Evolutionary conservation across 148 eudicot species (phyloP).

Genomic region (Vaccinium myrtillus): DNA sequence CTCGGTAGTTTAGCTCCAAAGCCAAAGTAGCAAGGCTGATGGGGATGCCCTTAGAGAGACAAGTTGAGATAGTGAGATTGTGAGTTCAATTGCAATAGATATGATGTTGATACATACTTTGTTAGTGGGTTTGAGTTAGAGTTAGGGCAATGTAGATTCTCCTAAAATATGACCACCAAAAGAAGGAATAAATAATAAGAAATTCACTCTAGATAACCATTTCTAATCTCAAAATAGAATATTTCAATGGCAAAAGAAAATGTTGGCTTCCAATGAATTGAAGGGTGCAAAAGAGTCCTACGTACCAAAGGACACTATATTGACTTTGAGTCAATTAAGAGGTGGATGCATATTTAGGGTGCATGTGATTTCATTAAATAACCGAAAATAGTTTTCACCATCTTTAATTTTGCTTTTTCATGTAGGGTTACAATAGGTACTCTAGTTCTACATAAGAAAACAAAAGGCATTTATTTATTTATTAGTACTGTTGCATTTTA

Average conservation of each 20-base stretch:
- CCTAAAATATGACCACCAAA: too few relatives aligned
- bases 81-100: too few relatives aligned
- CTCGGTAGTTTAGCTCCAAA: too few relatives aligned
- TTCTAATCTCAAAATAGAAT: background rate
- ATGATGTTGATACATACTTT: too few relatives aligned
- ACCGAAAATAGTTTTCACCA: constrained; percentile 10
- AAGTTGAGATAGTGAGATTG: too few relatives aligned
- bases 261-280: background rate
- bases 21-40: too few relatives aligned
- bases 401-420: background rate
- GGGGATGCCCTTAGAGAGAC: too few relatives aligned
- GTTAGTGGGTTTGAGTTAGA: too few relatives aligned
- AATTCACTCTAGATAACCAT: background rate
- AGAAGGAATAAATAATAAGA: background rate
- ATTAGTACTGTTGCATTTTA: too few relatives aligned
- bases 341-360: background rate
- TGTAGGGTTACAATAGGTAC: background rate
- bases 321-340: constrained; percentile 1
- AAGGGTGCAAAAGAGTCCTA: background rate
- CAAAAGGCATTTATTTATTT: too few relatives aligned
- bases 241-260: background rate
- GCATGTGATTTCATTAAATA: constrained; percentile 21
- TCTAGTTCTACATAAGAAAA: too few relatives aligned
- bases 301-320: background rate
- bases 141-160: too few relatives aligned